phyloP scores from a whole-genome alignment of 257 asterid genomes.

The Capsicum baccatum region DNA sequence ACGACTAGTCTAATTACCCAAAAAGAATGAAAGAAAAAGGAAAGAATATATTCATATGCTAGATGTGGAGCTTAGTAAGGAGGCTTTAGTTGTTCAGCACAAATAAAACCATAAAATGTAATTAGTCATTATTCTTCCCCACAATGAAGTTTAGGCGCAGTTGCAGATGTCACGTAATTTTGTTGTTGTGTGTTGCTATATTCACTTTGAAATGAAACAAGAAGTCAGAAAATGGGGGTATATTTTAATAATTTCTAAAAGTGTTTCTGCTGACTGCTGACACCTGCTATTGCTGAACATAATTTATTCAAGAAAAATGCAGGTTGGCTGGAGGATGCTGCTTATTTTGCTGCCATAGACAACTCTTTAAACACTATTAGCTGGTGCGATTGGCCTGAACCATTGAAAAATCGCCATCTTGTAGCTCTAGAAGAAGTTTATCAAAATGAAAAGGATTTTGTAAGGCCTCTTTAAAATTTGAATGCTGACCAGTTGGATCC shows the following conservation, averaged over 20 bases:
- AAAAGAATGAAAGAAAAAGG: not conserved
- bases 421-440: slow-evolving; percentile 88
- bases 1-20: not conserved
- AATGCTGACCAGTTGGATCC: not conserved
- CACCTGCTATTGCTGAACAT: not conserved
- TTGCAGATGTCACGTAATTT: not conserved
- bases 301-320: slow-evolving; percentile 26
- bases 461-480: slow-evolving; percentile 48
- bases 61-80: not conserved
- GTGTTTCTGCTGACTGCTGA: not conserved
- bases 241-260: not conserved
- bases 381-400: slow-evolving; percentile 99
- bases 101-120: not conserved
- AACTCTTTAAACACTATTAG: slow-evolving; percentile 67
- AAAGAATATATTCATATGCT: not conserved
- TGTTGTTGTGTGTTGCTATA: not conserved
- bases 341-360: slow-evolving; percentile 96
- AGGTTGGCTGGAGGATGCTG: slow-evolving; percentile 99
- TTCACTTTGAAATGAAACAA: slow-evolving; percentile 4
- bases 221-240: not conserved
- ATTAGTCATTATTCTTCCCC: not conserved
- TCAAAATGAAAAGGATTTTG: slow-evolving; percentile 81
- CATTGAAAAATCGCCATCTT: slow-evolving; percentile 90
- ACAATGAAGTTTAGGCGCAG: not conserved
- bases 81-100: not conserved